phyloP scores from a whole-genome alignment of 78 protist genomes.

The Dictyostelium purpureum region DNA sequence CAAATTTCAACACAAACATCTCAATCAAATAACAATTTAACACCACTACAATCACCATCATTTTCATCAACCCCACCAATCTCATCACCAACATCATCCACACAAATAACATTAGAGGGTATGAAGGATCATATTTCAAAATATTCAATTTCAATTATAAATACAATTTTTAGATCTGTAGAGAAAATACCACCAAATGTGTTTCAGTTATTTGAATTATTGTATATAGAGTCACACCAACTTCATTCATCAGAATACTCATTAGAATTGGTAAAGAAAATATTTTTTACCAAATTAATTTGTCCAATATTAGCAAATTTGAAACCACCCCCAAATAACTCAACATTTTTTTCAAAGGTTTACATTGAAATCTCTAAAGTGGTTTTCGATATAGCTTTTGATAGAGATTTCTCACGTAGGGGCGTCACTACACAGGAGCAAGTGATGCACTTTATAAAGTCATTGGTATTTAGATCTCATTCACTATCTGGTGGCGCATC shows the following conservation, averaged over 20 bases:
- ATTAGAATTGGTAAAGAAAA: conserved; percentile 25
- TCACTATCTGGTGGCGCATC: background rate
- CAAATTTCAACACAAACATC: background rate
- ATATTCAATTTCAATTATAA: conserved; percentile 34
- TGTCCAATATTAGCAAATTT: conserved; percentile 26
- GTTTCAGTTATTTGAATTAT: conserved; percentile 3
- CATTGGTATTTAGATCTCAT: background rate
- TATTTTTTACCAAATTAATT: conserved; percentile 36
- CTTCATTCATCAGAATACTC: background rate
- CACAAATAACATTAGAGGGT: background rate
- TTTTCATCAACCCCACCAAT: background rate
- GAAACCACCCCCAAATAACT: background rate
- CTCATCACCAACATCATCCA: background rate
- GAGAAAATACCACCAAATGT: conserved; percentile 46
- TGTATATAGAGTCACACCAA: background rate
- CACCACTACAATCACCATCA: background rate
- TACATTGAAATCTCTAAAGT: conserved; percentile 33
- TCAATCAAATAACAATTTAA: background rate
- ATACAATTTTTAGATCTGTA: conserved; percentile 16
- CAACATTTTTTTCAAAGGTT: background rate
- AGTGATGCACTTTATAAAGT: background rate
- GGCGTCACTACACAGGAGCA: conserved; percentile 13
- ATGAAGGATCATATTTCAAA: conserved; percentile 2
- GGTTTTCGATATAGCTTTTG: conserved; percentile 1
- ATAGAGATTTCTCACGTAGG: background rate